Evolutionary conservation across 345 rosid genomes (phyloP), one percentile per base, ranked within the genome.

Genomic region (Populus euphratica): DNA sequence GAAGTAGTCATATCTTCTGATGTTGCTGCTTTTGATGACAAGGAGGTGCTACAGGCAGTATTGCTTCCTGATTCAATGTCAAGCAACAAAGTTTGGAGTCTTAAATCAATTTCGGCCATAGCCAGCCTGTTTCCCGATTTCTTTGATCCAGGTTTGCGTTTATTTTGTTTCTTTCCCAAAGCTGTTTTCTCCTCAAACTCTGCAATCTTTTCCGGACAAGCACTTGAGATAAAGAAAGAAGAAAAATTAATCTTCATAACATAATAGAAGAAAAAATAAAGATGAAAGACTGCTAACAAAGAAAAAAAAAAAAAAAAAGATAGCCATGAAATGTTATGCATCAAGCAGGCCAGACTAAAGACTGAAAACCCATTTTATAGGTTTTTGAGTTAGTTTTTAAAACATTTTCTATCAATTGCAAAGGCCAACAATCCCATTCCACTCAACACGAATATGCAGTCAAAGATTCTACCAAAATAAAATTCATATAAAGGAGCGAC

Each of bases 151-250:
- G 83, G 64, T 77, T 86, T 85, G 8, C 67, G 67, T 8, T 73
- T 76, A 63, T 83, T 88, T 82, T 81, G 83, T 77, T 87, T 88
- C 86, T 89, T 90, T 79, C 70, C 83, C 43, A 69, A 75, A 78
- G 87, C 92, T 84, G 65, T 85, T 81, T 76, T 86, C 85, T 87
- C 90, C 79, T 88, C 91, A 73, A 90, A 91, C 86, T 92, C 94
- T 12, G 44, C 76, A 47, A 91, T 90, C 86, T 81, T 93, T 83
- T 93, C 97, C 13, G 99, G 95, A 86, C 98, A 96, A 44, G 97
- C 98, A 82, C 97, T 93, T 68, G 25, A 77, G 71, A 72, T 7
- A 63, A 64, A 59, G 14, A 68, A 68, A 36, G 70, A 52, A 54
- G 36, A 35, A 63, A 70, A 50, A 61, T 9, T 8, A 77, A 18